Evolutionary conservation across 169 alveolate genomes (phyloP).

Genomic region (Plasmodium falciparum): DNA sequence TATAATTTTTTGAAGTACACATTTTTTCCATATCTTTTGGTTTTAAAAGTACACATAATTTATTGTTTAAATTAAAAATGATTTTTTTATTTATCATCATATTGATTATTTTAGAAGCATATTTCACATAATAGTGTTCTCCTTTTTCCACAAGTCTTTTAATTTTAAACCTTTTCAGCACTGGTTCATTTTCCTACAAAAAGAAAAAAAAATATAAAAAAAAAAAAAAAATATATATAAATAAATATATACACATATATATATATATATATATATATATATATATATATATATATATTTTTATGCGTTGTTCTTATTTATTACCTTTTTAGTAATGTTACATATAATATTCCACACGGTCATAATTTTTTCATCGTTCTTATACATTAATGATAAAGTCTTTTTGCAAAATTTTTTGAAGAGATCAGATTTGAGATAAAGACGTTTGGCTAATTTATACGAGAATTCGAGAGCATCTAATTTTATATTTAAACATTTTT

Average conservation of each 20-base stretch:
- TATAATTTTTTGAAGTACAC: background rate
- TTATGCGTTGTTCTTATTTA: too few relatives aligned
- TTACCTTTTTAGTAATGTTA: conserved; percentile 39
- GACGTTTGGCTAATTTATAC: conserved; percentile 56
- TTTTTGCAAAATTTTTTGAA: conserved; percentile 25
- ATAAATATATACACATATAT: conserved; percentile 1
- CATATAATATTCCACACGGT: conserved; percentile 41
- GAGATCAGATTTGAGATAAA: conserved; percentile 11
- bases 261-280: background rate
- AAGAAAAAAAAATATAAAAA: background rate
- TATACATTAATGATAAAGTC: conserved; percentile 40
- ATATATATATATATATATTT: background rate
- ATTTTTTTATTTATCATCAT: conserved; percentile 36
- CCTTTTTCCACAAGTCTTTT: conserved; percentile 47
- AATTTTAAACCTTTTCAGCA: conserved; percentile 22
- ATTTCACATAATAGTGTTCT: conserved; percentile 51
- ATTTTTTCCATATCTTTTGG: background rate
- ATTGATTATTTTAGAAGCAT: conserved; percentile 39
- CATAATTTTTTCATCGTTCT: conserved; percentile 29
- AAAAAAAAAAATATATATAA: background rate
- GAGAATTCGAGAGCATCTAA: conserved; percentile 24
- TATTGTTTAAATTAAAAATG: conserved; percentile 22
- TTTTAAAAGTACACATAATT: conserved; percentile 53
- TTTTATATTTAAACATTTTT: conserved; percentile 6
- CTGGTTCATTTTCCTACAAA: conserved; percentile 47